Evolutionary conservation across 768 basidiomycete genomes (phyloP).

Genomic region (Cyathus striatus): DNA sequence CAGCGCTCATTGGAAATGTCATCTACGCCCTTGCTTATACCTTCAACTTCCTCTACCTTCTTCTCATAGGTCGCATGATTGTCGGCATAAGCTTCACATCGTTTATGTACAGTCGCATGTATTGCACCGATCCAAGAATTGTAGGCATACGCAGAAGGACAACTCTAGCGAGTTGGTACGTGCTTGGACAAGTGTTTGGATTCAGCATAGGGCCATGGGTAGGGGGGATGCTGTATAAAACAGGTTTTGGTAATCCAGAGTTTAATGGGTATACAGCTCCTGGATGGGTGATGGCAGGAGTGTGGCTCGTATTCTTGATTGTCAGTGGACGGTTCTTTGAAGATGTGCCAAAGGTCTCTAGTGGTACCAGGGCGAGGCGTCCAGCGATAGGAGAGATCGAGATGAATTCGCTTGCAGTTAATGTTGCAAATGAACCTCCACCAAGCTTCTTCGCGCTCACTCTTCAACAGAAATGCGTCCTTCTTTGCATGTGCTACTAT

Average conservation of each 20-base stretch:
- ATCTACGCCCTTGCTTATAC: slow-evolving; percentile 59
- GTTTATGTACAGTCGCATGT: slow-evolving; percentile 67
- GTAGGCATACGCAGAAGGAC: slow-evolving; percentile 61
- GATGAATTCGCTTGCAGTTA: background rate
- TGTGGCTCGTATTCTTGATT: slow-evolving; percentile 51
- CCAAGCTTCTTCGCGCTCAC: slow-evolving; percentile 4
- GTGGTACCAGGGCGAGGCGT: background rate
- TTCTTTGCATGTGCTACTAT: slow-evolving; percentile 65
- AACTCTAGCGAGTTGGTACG: slow-evolving; percentile 56
- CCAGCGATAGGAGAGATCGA: background rate
- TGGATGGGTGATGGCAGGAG: slow-evolving; percentile 55
- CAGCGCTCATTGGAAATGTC: slow-evolving; percentile 51
- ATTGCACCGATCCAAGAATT: slow-evolving; percentile 66
- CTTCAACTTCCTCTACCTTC: slow-evolving; percentile 58
- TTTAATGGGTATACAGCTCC: slow-evolving; percentile 71
- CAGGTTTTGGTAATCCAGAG: slow-evolving; percentile 48
- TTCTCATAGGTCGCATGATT: slow-evolving; percentile 66
- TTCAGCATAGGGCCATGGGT: slow-evolving; percentile 61
- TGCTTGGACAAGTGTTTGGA: slow-evolving; percentile 57
- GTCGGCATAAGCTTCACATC: slow-evolving; percentile 54
- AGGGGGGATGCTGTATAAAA: slow-evolving; percentile 56
- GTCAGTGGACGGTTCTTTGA: slow-evolving; percentile 28
- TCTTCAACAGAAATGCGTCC: slow-evolving; percentile 39
- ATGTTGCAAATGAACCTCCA: background rate
- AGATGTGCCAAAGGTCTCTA: slow-evolving; percentile 22